phyloP scores from a whole-genome alignment of 345 rosid species.

The Syzygium grande region DNA sequence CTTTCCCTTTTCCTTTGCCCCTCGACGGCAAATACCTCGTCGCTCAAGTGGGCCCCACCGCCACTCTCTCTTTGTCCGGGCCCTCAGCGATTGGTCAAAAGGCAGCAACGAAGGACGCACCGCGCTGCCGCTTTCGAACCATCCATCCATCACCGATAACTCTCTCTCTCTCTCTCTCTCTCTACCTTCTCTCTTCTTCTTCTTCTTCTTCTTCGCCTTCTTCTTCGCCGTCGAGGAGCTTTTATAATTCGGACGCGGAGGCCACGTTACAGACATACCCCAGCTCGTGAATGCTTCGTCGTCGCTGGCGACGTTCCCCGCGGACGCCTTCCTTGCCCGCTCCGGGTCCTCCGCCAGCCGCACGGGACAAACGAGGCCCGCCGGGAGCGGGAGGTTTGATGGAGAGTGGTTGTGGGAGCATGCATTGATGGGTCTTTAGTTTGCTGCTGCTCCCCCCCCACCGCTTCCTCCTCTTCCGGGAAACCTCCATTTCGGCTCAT shows the following conservation, averaged over 20 bases:
- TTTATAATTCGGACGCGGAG: not conserved
- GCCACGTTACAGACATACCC: not conserved
- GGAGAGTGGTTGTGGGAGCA: not conserved
- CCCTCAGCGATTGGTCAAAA: no score
- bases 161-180: not conserved
- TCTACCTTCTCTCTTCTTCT: not conserved
- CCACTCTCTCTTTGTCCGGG: not conserved
- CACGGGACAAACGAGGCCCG: not conserved
- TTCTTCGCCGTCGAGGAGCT: not conserved
- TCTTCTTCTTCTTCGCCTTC: not conserved
- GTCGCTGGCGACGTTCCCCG: not conserved
- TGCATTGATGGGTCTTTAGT: not conserved
- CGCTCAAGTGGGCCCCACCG: not conserved
- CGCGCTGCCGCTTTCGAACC: no score
- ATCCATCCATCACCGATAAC: no score
- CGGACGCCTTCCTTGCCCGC: no score
- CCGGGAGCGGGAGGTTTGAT: not conserved
- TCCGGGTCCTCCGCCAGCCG: not conserved
- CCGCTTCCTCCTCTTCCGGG: not conserved
- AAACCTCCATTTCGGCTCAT: not conserved
- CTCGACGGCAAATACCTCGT: not conserved
- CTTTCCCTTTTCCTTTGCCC: not conserved
- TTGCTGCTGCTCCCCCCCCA: no score
- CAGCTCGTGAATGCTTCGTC: not conserved
- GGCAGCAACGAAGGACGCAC: no score